These are phyloP conservation scores for Platanthera guangdongensis DNA, from an alignment of 106 monocot species.

Conservation along the genomic window DNA sequence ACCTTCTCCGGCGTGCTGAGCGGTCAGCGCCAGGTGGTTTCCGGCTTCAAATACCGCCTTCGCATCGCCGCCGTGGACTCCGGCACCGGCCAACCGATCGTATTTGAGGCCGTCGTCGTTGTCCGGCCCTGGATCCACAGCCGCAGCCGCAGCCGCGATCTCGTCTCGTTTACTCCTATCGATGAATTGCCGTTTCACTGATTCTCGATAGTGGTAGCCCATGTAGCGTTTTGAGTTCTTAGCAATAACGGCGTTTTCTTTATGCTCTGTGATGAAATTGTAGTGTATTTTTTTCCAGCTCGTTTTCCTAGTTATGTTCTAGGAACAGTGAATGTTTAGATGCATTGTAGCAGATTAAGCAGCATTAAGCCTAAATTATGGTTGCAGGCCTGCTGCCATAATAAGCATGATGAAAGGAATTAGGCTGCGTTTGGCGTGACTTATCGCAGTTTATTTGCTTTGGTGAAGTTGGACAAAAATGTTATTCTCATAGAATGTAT, in stretches of 20 bases:
- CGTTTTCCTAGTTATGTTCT: too few relatives aligned
- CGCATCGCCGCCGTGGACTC: not conserved
- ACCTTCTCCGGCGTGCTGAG: slow-evolving; percentile 22
- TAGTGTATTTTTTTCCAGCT: too few relatives aligned
- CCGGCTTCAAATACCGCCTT: slow-evolving; percentile 36
- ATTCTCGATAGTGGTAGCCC: not conserved
- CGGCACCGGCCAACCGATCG: not conserved
- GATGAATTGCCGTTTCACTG: not conserved
- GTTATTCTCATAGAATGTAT: too few relatives aligned
- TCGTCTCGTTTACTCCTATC: slow-evolving; percentile 36
- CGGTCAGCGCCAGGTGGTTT: slow-evolving; percentile 32
- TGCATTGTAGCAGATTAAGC: too few relatives aligned
- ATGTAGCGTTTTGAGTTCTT: not conserved
- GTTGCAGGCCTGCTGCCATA: too few relatives aligned
- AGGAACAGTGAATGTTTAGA: too few relatives aligned
- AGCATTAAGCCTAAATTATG: too few relatives aligned
- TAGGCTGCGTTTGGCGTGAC: too few relatives aligned
- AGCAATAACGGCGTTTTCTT: not conserved
- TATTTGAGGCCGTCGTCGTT: slow-evolving; percentile 42
- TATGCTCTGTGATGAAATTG: not conserved
- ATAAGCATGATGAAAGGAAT: too few relatives aligned
- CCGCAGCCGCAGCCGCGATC: slow-evolving; percentile 5
- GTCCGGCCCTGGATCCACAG: slow-evolving; percentile 31
- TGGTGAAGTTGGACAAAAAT: too few relatives aligned
- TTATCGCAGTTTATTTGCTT: too few relatives aligned